phyloP scores from a whole-genome alignment of 495 filamentous ascomycete genomes.

The Annulohypoxylon nitens region DNA sequence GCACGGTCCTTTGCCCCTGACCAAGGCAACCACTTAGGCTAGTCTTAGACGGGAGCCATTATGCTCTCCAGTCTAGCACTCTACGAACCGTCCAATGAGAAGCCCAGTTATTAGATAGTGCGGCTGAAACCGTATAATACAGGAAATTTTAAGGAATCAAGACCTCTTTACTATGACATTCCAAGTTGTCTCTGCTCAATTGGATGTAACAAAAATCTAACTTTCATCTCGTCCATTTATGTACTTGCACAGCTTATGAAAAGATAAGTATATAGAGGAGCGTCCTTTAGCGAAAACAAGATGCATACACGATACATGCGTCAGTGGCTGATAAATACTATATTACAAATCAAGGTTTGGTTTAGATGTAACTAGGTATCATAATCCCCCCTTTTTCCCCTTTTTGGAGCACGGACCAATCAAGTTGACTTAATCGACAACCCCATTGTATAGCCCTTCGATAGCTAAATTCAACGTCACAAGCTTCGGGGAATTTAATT shows the following conservation, averaged over 20 bases:
- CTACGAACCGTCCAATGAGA: conserved; percentile 1
- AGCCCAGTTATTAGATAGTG: background rate
- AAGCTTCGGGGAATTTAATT: too few relatives aligned
- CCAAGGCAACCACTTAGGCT: background rate
- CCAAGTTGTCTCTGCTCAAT: too few relatives aligned
- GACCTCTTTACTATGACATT: background rate
- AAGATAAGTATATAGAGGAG: too few relatives aligned
- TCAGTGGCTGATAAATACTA: background rate
- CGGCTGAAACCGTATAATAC: background rate
- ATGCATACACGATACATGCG: too few relatives aligned
- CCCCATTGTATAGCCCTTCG: background rate
- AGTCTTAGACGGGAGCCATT: background rate
- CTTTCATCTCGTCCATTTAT: too few relatives aligned
- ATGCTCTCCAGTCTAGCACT: too few relatives aligned
- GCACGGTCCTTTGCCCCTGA: conserved; percentile 21
- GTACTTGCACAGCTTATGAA: too few relatives aligned
- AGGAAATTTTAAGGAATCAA: background rate
- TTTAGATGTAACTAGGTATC: background rate
- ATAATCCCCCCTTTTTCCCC: background rate
- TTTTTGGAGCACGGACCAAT: conserved; percentile 6
- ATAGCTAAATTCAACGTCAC: conserved; percentile 12
- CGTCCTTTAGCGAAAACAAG: too few relatives aligned
- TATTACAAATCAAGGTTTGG: conserved; percentile 6
- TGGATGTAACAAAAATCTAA: too few relatives aligned
- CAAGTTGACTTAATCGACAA: background rate